A percentile compares a stretch with the other conserved stretches of the same genome.
Conservation (phyloP, 441 rosid genomes). For the Jatropha multifida region DNA sequence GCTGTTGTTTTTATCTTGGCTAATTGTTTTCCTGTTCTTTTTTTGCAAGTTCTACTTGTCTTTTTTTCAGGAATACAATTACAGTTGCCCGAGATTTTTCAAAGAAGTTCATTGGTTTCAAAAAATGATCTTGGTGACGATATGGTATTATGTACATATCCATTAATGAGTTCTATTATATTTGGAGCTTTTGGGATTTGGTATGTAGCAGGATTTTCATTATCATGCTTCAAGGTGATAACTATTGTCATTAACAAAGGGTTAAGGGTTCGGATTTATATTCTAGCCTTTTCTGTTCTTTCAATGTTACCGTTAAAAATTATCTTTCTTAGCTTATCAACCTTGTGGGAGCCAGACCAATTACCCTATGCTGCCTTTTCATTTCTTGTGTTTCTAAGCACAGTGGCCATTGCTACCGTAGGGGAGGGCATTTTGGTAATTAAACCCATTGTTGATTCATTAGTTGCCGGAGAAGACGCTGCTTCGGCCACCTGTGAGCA, state of each 20-base stretch:
- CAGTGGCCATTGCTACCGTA: conserved; percentile 30
- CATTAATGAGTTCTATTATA: conserved; percentile 39
- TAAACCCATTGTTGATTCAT: conserved; percentile 46
- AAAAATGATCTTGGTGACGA: conserved; percentile 18
- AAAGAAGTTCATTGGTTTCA: conserved; percentile 24
- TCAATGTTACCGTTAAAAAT: conserved; percentile 33
- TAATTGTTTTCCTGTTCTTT: conserved; percentile 39
- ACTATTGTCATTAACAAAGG: conserved; percentile 52
- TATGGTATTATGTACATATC: conserved; percentile 40
- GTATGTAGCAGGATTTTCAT: conserved; percentile 33
- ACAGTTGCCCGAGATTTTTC: conserved; percentile 24
- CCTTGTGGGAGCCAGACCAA: conserved; percentile 34
- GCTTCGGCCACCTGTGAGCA: background rate
- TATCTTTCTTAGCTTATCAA: conserved; percentile 27
- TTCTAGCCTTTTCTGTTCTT: conserved; percentile 32
- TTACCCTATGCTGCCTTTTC: conserved; percentile 10
- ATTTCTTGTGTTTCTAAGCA: conserved; percentile 28
- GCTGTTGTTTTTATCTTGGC: conserved; percentile 33
- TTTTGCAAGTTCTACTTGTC: conserved; percentile 33
- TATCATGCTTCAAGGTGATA: conserved; percentile 41
- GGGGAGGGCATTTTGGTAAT: conserved; percentile 57
- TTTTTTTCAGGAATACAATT: conserved; percentile 11
- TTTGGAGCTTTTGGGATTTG: conserved; percentile 38
- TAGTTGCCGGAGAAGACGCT: conserved; percentile 34
- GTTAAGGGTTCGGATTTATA: conserved; percentile 38